These are phyloP conservation scores for Calophaca sinica DNA, from an alignment of 306 rosid species.

Conservation along the genomic window DNA sequence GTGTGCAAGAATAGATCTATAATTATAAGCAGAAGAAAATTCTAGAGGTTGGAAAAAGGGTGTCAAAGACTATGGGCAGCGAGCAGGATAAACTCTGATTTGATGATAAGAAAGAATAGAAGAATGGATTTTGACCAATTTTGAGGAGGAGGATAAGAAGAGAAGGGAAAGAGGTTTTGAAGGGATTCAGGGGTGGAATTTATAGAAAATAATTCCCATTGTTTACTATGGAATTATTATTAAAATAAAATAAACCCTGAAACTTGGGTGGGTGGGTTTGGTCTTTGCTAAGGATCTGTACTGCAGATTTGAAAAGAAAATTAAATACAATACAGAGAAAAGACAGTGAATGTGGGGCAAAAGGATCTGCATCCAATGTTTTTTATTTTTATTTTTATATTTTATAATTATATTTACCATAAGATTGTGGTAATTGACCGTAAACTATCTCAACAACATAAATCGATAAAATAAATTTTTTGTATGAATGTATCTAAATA, in stretches of 20 bases:
- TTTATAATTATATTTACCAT: not conserved
- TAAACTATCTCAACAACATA: too few relatives aligned
- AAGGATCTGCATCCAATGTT: not conserved
- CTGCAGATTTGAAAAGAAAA: not conserved
- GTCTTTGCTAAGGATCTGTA: not conserved
- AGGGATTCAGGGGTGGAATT: constrained; percentile 53
- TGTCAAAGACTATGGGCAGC: constrained; percentile 50
- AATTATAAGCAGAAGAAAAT: constrained; percentile 29
- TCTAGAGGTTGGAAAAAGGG: constrained; percentile 32
- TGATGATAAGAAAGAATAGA: constrained; percentile 43
- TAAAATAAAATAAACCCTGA: constrained; percentile 32
- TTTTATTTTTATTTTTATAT: not conserved
- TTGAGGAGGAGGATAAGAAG: constrained; percentile 52
- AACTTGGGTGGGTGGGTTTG: constrained; percentile 34
- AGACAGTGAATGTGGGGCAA: constrained; percentile 16
- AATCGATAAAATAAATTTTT: too few relatives aligned
- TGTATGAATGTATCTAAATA: too few relatives aligned
- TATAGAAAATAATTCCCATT: constrained; percentile 60
- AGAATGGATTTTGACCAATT: constrained; percentile 39
- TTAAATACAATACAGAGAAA: constrained; percentile 14
- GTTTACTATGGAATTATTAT: not conserved
- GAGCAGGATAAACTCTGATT: not conserved
- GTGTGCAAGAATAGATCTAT: not conserved
- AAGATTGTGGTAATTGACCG: not conserved
- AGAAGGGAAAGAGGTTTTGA: constrained; percentile 64